phyloP scores from a whole-genome alignment of 306 rosid genomes.

The Casuarina glauca region DNA sequence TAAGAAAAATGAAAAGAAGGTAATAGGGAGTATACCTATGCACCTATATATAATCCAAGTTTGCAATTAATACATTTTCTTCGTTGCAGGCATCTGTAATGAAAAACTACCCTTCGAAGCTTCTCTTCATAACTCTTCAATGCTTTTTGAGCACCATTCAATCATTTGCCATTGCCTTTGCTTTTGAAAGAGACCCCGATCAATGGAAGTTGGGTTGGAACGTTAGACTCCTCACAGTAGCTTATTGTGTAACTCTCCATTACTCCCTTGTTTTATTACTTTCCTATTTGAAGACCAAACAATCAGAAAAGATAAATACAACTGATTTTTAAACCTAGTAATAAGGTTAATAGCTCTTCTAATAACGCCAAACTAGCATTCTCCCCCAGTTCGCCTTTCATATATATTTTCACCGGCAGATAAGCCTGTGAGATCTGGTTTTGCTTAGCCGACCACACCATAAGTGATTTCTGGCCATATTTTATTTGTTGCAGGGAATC shows the following conservation, averaged over 20 bases:
- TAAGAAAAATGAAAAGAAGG: no score
- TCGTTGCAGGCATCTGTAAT: constrained; percentile 49
- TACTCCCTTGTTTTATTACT: neutral
- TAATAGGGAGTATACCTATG: neutral
- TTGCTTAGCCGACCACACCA: neutral
- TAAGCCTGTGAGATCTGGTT: neutral
- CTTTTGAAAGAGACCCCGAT: constrained; percentile 59
- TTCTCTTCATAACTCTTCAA: constrained; percentile 71
- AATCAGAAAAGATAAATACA: no score
- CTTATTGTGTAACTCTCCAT: constrained; percentile 59
- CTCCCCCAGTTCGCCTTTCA: neutral
- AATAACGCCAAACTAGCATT: no score
- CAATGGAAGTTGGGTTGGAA: constrained; percentile 81
- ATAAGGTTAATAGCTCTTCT: no score
- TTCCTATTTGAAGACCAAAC: neutral
- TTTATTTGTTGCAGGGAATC: constrained; percentile 51
- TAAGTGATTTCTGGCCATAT: neutral
- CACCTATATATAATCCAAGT: neutral
- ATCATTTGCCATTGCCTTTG: constrained; percentile 60
- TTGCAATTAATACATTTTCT: neutral
- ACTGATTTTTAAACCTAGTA: no score
- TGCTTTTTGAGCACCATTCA: constrained; percentile 65
- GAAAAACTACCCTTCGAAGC: constrained; percentile 70
- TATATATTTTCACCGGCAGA: neutral
- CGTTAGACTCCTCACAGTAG: constrained; percentile 62